Conservation (phyloP, 257 asterid genomes). For the Agastache rugosa region DNA sequence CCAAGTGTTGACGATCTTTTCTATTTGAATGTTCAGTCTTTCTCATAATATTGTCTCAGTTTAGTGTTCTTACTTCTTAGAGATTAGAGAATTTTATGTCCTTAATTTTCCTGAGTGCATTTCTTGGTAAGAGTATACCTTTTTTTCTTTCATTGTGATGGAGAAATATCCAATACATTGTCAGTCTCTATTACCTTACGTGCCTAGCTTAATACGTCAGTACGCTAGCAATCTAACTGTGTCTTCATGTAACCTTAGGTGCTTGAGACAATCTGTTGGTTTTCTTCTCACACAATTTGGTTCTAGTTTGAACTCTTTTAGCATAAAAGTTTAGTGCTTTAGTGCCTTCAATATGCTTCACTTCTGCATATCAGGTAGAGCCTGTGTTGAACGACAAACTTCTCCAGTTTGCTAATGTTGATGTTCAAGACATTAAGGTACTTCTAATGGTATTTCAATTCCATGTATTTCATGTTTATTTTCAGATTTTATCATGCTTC, state of each 20-base stretch:
- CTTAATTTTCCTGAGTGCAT: conserved; percentile 13
- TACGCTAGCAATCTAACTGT: conserved; percentile 18
- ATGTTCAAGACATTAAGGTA: conserved; percentile 95
- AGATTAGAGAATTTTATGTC: not conserved
- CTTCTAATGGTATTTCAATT: conserved; percentile 29
- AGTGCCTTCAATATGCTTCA: conserved; percentile 34
- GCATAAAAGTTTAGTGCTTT: conserved; percentile 21
- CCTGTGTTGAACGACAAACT: conserved; percentile 67
- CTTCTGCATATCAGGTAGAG: conserved; percentile 68
- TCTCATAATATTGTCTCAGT: not conserved
- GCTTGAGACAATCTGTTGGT: conserved; percentile 4
- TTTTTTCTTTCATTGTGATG: not conserved
- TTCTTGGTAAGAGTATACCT: conserved; percentile 10
- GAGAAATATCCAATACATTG: conserved; percentile 12
- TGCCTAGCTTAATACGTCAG: conserved; percentile 20
- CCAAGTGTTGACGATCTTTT: not conserved
- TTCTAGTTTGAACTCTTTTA: conserved; percentile 27
- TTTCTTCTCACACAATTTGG: conserved; percentile 10
- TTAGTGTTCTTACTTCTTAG: conserved; percentile 1
- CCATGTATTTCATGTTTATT: conserved; percentile 12
- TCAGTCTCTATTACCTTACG: conserved; percentile 8
- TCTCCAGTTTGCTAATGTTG: conserved; percentile 71
- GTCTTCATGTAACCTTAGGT: conserved; percentile 25
- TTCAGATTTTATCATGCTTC: not conserved
- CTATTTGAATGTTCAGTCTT: not conserved